Evolutionary conservation across 495 filamentous ascomycete species (phyloP).

Genomic region (Baudoinia panamericana): DNA sequence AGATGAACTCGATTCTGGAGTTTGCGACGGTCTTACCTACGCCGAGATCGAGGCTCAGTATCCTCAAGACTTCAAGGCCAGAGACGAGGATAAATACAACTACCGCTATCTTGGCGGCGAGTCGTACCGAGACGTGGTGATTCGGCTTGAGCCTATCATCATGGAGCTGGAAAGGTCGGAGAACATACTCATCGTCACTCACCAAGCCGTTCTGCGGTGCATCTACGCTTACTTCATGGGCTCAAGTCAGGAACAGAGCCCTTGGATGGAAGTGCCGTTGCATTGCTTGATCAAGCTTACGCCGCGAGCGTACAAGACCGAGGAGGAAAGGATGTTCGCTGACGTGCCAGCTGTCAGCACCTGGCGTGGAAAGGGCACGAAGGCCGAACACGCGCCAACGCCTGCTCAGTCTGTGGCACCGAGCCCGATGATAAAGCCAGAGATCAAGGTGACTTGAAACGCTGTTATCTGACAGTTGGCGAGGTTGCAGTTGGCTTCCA

Average conservation of each 20-base stretch:
- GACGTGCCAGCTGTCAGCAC: constrained; percentile 91
- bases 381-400: constrained; percentile 35
- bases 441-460: neutral
- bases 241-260: constrained; percentile 74
- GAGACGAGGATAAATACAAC: constrained; percentile 97
- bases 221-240: constrained; percentile 99
- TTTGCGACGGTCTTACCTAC: constrained; percentile 93
- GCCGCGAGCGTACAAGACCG: constrained; percentile 82
- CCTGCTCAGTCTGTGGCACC: neutral
- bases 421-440: constrained; percentile 3
- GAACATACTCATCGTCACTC: constrained; percentile 95
- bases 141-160: constrained; percentile 94
- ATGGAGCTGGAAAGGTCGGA: constrained; percentile 95
- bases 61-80: constrained; percentile 84
- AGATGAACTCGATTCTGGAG: constrained; percentile 90
- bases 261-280: constrained; percentile 95
- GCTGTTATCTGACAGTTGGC: no score
- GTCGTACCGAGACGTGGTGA: constrained; percentile 94
- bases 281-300: constrained; percentile 95
- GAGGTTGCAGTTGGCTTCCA: neutral
- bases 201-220: constrained; percentile 90
- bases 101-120: constrained; percentile 96
- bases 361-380: constrained; percentile 81
- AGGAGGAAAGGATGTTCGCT: constrained; percentile 72
- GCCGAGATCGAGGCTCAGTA: constrained; percentile 80